Base-by-base conservation (phyloP, 495 filamentous ascomycete species). In the Podospora anserina region DNA sequence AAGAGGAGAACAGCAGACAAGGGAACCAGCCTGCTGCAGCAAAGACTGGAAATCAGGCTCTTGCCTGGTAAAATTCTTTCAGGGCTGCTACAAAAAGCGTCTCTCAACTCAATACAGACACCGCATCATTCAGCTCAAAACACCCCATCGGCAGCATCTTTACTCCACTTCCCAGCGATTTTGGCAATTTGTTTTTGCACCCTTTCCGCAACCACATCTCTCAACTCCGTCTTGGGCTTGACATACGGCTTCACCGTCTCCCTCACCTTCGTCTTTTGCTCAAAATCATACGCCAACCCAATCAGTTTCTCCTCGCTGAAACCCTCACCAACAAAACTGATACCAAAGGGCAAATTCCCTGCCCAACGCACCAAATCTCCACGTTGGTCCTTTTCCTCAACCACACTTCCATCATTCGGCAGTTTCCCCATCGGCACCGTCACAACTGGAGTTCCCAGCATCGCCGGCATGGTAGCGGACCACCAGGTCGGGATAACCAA, bases 241-340 rank as follows among this genome's bases (percentile, higher is more conserved):
- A 88, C 61, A 63, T 82, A 82, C 39, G 85, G 85, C 71, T 76
- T 71, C 1, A 86, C 75, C 55, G 78, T 76, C 61, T 80, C 69
- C 61, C 86, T 71, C 4, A 82, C 79, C 76, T 49, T 49, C n/a
- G 87, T 90, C 68, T 82, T 76, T 76, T 91, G 89, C 79, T 91
- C 89, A 77, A 84, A 90, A 20, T 88, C 88, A 78, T 88, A 90
- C 32, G 88, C 88, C 76, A 85, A 82, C n/a, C 84, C 86, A 62
- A 91, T 86, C 61, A 89, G 77, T 61, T 72, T 80, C 63, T 77
- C 79, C 75, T 88, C 84, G 60, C 81, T 83, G 77, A 82, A 91
- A 49, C 5, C 56, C 79, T 81, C 0, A 65, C 87, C 89, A 63
- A 88, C 70, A 75, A 91, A 90, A 44, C 66, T 69, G 28, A 78